A percentile compares a stretch with the other conserved stretches of the same genome.
Evolutionary conservation across 2,329 filamentous ascomycete genomes (phyloP).

Genomic region (Phaeomoniella chlamydospora): DNA sequence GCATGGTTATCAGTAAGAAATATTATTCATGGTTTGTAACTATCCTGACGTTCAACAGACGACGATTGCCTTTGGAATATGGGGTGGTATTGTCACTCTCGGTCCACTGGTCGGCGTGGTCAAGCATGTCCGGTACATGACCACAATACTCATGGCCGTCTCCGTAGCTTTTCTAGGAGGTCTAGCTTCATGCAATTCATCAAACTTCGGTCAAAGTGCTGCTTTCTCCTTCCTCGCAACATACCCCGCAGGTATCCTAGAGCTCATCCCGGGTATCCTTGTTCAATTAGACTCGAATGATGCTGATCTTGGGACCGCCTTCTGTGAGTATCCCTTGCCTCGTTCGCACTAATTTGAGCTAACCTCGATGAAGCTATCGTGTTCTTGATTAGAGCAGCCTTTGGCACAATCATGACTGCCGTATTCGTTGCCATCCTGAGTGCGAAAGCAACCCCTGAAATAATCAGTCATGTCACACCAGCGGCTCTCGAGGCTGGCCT

Average conservation of each 20-base stretch:
- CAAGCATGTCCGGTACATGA: constrained; percentile 8
- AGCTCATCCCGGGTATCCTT: constrained; percentile 3
- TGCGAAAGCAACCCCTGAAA: constrained; percentile 19
- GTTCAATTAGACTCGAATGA: constrained; percentile 6
- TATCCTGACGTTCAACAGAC: background rate
- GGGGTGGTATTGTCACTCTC: constrained; percentile 15
- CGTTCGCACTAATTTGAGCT: background rate
- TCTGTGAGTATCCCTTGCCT: background rate
- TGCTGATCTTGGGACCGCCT: constrained; percentile 5
- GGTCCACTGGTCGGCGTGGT: constrained; percentile 14
- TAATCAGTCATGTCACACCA: constrained; percentile 19
- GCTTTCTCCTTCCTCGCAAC: constrained; percentile 4
- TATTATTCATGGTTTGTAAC: background rate
- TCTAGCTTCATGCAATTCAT: background rate
- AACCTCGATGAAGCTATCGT: background rate
- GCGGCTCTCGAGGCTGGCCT: constrained; percentile 23
- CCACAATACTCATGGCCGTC: background rate
- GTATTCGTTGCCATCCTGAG: constrained; percentile 17
- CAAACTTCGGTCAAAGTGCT: constrained; percentile 2
- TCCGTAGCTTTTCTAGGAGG: background rate
- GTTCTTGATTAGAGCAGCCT: constrained; percentile 3
- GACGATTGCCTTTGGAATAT: constrained; percentile 15
- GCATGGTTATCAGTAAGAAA: background rate
- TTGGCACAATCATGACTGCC: constrained; percentile 11
- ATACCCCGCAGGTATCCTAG: constrained; percentile 4